Percentiles rank a stretch among this genome's conserved stretches.
These are phyloP conservation scores for Microstegium vimineum DNA, from an alignment of 176 grass and related monocot species.

Conservation along the genomic window DNA sequence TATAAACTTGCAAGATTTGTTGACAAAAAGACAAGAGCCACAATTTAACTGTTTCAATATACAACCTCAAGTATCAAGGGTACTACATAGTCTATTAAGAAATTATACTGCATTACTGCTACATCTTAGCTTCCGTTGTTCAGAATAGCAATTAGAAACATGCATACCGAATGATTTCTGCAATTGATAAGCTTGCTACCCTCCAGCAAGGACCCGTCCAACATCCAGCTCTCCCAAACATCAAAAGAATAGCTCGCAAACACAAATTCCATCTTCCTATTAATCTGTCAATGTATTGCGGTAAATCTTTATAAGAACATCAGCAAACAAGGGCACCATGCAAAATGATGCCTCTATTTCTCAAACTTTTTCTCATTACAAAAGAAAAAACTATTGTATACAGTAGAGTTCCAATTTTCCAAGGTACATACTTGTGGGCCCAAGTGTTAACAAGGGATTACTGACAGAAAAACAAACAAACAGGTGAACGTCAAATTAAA, in stretches of 20 bases:
- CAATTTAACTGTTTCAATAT: background rate
- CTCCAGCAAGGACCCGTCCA: conserved; percentile 63
- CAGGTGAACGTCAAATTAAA: background rate
- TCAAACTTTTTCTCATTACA: background rate
- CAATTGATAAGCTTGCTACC: conserved; percentile 81
- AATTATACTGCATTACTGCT: background rate
- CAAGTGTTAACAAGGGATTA: background rate
- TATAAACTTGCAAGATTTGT: background rate
- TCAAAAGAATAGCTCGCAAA: conserved; percentile 96
- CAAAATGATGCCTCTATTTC: background rate
- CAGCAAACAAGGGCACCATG: background rate
- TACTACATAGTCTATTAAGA: background rate
- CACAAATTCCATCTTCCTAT: conserved; percentile 88
- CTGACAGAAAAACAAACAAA: background rate
- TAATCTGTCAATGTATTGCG: conserved; percentile 51
- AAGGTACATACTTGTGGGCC: background rate
- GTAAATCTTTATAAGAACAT: background rate
- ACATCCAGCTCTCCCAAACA: conserved; percentile 85
- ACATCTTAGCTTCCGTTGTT: background rate
- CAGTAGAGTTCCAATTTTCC: background rate
- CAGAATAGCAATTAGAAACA: conserved; percentile 18
- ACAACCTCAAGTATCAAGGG: background rate
- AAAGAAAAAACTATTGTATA: background rate
- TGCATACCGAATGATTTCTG: conserved; percentile 70
- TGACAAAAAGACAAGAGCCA: background rate